Base-by-base conservation (phyloP, 345 rosid genomes). In the Sisymbrium altissimum region DNA sequence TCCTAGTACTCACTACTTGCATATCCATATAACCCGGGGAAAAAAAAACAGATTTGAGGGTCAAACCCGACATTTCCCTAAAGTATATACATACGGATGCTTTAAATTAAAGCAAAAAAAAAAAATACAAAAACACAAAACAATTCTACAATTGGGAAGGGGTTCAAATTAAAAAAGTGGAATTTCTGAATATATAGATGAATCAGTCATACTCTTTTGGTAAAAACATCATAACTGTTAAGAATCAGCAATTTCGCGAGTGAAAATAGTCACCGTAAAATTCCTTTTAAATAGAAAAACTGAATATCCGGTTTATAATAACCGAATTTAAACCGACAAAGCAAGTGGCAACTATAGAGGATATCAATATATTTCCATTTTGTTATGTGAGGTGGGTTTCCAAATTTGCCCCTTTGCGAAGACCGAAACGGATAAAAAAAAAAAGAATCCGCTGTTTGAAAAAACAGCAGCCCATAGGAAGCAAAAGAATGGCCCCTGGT, bases 381-480 rank as follows among this genome's bases (percentile, higher is more conserved):
- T 21, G 35, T 41, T n/a, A 15, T 17, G 21, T 40, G 19, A n/a
- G 9, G 9, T 15, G 0, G 7, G 21, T 38, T 75, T 32, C 56
- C 75, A 63, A 29, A 71, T 4, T 11, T 70, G 12, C 72, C 72
- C 76, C 55, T 40, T 55, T 38, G 58, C 39, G 46, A 70, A 70
- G 60, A 52, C 77, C 70, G 74, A 66, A 73, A 72, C 74, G 74
- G 78, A 54, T 60, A 72, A 58, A 23, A 66, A 58, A 23, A 50
- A 11, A 43, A 48, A 53, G 21, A 63, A 29, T 72, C 77, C 78
- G 81, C 74, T 78, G 74, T 78, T 78, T 44, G 64, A 71, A 35
- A 45, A 64, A 71, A 48, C 57, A 38, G n/a, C 50, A 67, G 81
- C 81, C 78, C 81, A 72, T 72, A 66, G 77, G 35, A 61, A 40